Base-by-base conservation (phyloP, 1,139 yeast species). In the Sugiyamaella xylanicola region DNA sequence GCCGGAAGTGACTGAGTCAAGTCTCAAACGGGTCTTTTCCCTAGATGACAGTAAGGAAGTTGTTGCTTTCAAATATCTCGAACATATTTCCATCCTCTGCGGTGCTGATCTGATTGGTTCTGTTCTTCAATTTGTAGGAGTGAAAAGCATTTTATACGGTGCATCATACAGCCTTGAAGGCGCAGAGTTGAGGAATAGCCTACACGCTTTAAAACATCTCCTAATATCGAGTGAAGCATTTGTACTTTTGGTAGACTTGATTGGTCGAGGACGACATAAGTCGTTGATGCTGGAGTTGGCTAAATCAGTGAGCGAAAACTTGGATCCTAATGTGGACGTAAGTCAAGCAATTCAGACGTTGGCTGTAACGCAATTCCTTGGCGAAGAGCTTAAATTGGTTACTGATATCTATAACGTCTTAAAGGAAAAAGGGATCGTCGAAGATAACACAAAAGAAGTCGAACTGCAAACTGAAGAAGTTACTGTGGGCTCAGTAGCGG, bases 91-190 rank as follows among this genome's bases (percentile, higher is more conserved):
- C 20, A 22, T 52, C 15, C 59, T 60, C 29, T 56, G 60, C 15
- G 43, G 48, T 7, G 50, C 55, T 2, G 64, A 60, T 15, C 22
- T 64, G 20, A 57, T 64, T 16, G 57, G 59, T 0, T 51, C 59
- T 4, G 57, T 61, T 15, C 54, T 59, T 5, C 63, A 64, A 52
- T 65, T 62, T 54, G 65, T 64, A 13, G 62, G 63, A 13, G 55
- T 58, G 3, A 55, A 54, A 29, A 48, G 48, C 7, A 53, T 62
- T 11, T 17, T 64, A 9, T 45, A 54, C 19, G 65, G 60, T 2
- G 59, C 61, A 1, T 58, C 60, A 16, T 54, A 42, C 27, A 39
- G 53, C 32, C 17, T 58, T 8, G 58, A 55, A 16, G 56, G 29
- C 17, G 52, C 15, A 4, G 47, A 37, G n/a, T 37, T 55, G 29